Base-by-base conservation (phyloP, 2,329 filamentous ascomycete species). In the Paecilomyces sp. region DNA sequence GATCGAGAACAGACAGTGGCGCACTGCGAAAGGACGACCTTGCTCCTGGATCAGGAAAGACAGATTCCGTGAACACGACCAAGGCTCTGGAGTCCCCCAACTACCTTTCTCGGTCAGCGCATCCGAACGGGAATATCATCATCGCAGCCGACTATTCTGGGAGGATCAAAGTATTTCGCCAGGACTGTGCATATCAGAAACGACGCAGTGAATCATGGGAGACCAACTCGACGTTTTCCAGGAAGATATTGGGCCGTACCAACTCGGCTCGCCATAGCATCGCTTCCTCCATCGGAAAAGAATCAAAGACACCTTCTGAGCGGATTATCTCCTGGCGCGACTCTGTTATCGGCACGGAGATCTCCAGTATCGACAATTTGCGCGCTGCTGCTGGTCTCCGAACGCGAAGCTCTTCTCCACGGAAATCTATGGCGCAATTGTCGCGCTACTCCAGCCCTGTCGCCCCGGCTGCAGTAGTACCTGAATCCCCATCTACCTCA, bases 251-350 rank as follows among this genome's bases (percentile, higher is more conserved):
- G 12, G 72, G 74, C 9, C 76, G 80, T 52, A 82, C 82, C 25
- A 85, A 84, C 34, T 80, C 90, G 1, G 74, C 82, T 1, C 79
- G 79, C n/a, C 76, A 76, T 31, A 85, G 82, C 56, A 63, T 80
- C 73, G 58, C 79, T 71, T 68, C 78, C 68, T 70, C 82, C 73
- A 67, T 82, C 74, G 61, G 73, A 55, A 75, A 72, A 54, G 74
- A 77, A 56, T 79, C 71, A 61, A 78, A 73, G 63, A 83, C 83
- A 2, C 78, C 81, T 0, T 81, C 88, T 0, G 93, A 97, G 63
- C 85, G 90, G 15, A 97, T 97, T 64, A 82, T 95, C 64, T 89
- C 86, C 56, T 99, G 93, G 93, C 86, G 92, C 3, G 91, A 95
- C 65, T 83, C 83, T 12, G 82, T 90, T 59, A 77, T 79, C 15